A percentile compares a stretch with the other conserved stretches of the same genome.
phyloP scores from a whole-genome alignment of 352 stramenopile genomes.

The Globisporangium cylindrosporum region DNA sequence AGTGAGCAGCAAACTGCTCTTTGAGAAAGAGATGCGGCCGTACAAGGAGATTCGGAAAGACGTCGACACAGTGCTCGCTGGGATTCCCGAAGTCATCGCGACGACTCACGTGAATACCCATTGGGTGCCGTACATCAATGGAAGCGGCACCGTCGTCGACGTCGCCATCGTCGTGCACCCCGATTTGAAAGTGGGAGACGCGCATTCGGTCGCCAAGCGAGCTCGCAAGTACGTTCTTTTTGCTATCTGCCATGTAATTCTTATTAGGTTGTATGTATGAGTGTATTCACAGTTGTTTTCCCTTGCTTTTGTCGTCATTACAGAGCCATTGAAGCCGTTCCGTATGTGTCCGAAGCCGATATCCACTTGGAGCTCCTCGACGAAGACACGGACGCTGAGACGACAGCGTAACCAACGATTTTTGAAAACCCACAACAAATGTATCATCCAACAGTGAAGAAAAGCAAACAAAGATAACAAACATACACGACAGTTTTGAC shows the following conservation, averaged over 20 bases:
- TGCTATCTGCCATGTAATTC: neutral
- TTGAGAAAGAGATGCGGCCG: constrained; percentile 63
- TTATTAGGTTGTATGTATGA: neutral
- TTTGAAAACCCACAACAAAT: neutral
- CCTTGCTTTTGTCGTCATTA: neutral
- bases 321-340: constrained; percentile 76
- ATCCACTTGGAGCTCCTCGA: constrained; percentile 83
- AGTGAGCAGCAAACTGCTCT: constrained; percentile 27
- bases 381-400: constrained; percentile 35
- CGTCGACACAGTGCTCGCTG: constrained; percentile 53
- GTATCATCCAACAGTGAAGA: neutral
- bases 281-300: neutral
- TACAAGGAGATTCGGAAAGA: constrained; percentile 77
- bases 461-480: neutral
- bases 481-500: neutral
- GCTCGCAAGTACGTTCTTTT: constrained; percentile 50
- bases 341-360: constrained; percentile 76
- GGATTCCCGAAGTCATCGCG: constrained; percentile 64
- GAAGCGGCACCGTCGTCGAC: constrained; percentile 68
- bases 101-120: constrained; percentile 84
- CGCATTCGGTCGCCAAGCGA: constrained; percentile 66
- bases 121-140: constrained; percentile 61
- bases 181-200: constrained; percentile 73
- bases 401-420: neutral
- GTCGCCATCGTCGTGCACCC: constrained; percentile 75